Evolutionary conservation across 306 rosid genomes (phyloP), one percentile per base, ranked within the genome.

Genomic region (Cucurbita argyrosperma): DNA sequence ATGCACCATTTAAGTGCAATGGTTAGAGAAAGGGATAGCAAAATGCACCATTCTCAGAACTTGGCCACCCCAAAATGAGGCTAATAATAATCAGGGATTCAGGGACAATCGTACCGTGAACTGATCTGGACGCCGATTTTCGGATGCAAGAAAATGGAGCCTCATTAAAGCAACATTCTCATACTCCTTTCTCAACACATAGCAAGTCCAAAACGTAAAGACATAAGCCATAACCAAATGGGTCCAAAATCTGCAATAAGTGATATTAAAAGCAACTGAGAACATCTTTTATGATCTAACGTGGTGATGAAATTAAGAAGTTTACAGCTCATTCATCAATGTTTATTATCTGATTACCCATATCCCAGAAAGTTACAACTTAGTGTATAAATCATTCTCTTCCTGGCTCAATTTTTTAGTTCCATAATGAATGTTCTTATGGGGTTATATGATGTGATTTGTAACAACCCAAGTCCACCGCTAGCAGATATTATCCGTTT

Each of bases 151-250:
- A 80, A 94, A 94, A 77, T 86, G 92, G 76, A 88, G 82, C 85
- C 99, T 86, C 99, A 94, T 89, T 55, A 87, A 65, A 37, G 99
- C 95, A 81, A 90, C 84, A 21, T 70, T 84, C 76, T 88, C 88
- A 71, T 94, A 94, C 87, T 94, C 99, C 83, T 78, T 86, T 79
- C 82, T 89, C 82, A 94, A 83, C 71, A 88, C 83, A 79, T 89
- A 89, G 83, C 95, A 94, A 26, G 97, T 87, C 96, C 97, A 94
- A 74, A 89, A 85, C 71, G 99, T 91, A 85, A 94, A 94, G 69
- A 81, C 92, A 84, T 94, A 94, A 57, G 97, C 97, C 97, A 94
- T 94, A 74, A 87, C 88, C 84, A 91, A 79, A 83, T 94, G 99
- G 75, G 99, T 89, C 99, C 97, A 94, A 80, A 94, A 94, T 85